Conservation (phyloP, 768 basidiomycete species). For the Leucocoprinus sp. region DNA sequence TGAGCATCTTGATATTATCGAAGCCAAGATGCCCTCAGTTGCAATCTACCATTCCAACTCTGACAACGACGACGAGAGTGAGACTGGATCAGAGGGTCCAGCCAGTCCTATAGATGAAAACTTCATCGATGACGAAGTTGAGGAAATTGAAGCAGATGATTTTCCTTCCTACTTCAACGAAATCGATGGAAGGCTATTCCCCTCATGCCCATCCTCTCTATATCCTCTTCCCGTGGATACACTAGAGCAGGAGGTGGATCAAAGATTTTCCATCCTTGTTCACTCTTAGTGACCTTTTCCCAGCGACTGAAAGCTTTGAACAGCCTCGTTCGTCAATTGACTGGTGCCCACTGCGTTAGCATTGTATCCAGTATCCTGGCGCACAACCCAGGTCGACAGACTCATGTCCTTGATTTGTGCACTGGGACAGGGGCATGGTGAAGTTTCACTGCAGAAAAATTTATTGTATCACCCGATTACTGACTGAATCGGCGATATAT, state of each 20-base stretch:
- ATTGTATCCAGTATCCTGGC: constrained; percentile 50
- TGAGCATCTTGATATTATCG: background rate
- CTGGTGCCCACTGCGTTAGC: constrained; percentile 52
- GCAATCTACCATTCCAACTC: constrained; percentile 1
- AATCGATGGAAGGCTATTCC: constrained; percentile 54
- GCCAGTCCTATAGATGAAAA: background rate
- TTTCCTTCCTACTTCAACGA: constrained; percentile 56
- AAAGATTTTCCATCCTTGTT: background rate
- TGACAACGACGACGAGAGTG: constrained; percentile 5
- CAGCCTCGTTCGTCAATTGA: constrained; percentile 35
- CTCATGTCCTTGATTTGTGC: constrained; percentile 64
- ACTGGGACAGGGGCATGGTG: constrained; percentile 72
- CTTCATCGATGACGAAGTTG: constrained; percentile 10
- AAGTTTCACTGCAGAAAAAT: constrained; percentile 8
- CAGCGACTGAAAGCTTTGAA: constrained; percentile 52
- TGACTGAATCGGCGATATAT: constrained; percentile 6
- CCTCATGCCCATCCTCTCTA: constrained; percentile 51
- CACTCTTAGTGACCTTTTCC: background rate
- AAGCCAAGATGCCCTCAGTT: constrained; percentile 3
- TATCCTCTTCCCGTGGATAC: constrained; percentile 72
- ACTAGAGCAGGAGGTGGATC: constrained; percentile 56
- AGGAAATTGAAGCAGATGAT: constrained; percentile 41
- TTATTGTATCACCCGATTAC: constrained; percentile 14
- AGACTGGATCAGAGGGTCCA: background rate
- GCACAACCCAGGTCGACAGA: constrained; percentile 29